Conservation (phyloP, 345 rosid species). For the Acer saccharum region DNA sequence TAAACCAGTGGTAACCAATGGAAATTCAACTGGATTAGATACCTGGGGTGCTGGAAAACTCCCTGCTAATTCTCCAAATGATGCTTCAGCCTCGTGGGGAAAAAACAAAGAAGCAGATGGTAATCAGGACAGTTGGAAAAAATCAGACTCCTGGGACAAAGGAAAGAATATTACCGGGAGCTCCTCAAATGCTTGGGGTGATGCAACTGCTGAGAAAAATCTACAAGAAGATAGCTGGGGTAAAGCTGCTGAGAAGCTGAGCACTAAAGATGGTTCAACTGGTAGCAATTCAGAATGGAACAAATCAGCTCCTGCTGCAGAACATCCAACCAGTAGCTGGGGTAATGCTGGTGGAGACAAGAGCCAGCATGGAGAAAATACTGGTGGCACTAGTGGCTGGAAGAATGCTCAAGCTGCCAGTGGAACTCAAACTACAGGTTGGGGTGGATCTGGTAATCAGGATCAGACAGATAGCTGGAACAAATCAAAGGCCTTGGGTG, state of each 20-base stretch:
- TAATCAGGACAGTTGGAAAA: conserved; percentile 22
- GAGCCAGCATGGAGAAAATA: too few species aligned
- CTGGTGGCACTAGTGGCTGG: too few species aligned
- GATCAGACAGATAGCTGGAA: conserved; percentile 18
- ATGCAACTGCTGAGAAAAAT: conserved; percentile 16
- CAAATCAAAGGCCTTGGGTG: conserved; percentile 22
- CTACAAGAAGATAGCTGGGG: conserved; percentile 25
- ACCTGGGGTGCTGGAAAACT: conserved; percentile 40
- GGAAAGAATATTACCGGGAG: conserved; percentile 25
- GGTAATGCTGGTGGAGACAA: too few species aligned
- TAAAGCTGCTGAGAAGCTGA: conserved; percentile 14
- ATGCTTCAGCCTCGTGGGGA: conserved; percentile 44
- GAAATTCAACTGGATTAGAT: conserved; percentile 27
- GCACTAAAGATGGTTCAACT: conserved; percentile 6
- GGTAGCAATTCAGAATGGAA: conserved; percentile 27
- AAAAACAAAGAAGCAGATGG: conserved; percentile 16
- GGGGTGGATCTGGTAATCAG: too few species aligned
- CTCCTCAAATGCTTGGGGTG: conserved; percentile 28
- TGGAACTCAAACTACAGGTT: too few species aligned
- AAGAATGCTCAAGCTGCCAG: too few species aligned
- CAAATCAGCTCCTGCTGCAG: conserved; percentile 11
- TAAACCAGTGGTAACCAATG: conserved; percentile 34
- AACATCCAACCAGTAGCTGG: conserved; percentile 25
- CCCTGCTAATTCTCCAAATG: conserved; percentile 30
- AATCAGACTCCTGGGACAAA: conserved; percentile 19